Conservation (phyloP, 257 asterid genomes). For the Nicotiana knightiana region DNA sequence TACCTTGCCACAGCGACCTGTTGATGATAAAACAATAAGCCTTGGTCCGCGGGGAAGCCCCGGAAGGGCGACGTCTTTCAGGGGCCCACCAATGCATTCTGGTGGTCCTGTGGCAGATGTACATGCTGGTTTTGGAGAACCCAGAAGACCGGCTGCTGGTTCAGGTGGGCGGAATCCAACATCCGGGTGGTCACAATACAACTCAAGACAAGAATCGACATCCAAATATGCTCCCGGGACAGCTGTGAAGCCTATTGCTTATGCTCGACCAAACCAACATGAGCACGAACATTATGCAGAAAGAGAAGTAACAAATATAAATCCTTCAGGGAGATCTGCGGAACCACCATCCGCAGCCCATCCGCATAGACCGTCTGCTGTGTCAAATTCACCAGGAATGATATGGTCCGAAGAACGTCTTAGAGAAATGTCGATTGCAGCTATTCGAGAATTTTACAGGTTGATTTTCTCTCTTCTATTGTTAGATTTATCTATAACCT, state of each 20-base stretch:
- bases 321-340: conserved; percentile 5
- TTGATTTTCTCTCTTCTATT: background rate
- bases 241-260: background rate
- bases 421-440: conserved; percentile 13
- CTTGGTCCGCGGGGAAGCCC: conserved; percentile 17
- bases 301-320: conserved; percentile 11
- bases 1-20: conserved; percentile 11
- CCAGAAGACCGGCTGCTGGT: conserved; percentile 4
- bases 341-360: conserved; percentile 3
- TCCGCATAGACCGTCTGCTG: background rate
- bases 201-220: conserved; percentile 7
- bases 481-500: background rate
- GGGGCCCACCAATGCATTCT: conserved; percentile 16
- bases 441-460: conserved; percentile 19
- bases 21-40: conserved; percentile 8
- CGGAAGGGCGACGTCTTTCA: conserved; percentile 14
- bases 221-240: conserved; percentile 7
- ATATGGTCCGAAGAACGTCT: conserved; percentile 13
- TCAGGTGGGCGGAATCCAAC: conserved; percentile 8
- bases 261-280: conserved; percentile 7
- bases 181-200: conserved; percentile 9
- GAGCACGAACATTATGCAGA: background rate
- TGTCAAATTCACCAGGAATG: conserved; percentile 5
- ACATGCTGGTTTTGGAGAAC: conserved; percentile 11
- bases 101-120: conserved; percentile 7